A percentile compares a stretch with the other conserved stretches of the same genome.
phyloP scores from a whole-genome alignment of 78 protist species.

The Mastigamoeba balamuthi region DNA sequence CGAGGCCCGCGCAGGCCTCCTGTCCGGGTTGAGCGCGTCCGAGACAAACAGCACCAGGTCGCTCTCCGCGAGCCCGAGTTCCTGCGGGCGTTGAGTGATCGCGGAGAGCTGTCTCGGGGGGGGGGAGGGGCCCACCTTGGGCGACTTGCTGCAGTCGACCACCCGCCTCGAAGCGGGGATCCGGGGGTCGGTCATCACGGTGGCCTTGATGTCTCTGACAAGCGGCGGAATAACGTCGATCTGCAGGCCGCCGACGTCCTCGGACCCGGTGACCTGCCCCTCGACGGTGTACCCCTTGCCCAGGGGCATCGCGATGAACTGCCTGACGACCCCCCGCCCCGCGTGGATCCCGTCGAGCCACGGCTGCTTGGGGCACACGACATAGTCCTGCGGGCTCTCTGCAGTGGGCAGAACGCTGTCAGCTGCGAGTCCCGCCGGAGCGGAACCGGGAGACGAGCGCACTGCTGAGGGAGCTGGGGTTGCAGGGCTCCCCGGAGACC shows the following conservation, averaged over 20 bases:
- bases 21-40: background rate
- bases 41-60: background rate
- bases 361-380: slow-evolving; percentile 7
- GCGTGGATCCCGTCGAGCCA: slow-evolving; percentile 12
- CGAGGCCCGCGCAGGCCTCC: too few species aligned
- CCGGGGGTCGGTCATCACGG: background rate
- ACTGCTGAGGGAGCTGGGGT: background rate
- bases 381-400: background rate
- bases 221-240: background rate
- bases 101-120: background rate
- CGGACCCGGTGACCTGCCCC: slow-evolving; percentile 14
- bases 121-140: too few species aligned
- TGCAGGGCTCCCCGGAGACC: slow-evolving; percentile 3
- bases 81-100: background rate
- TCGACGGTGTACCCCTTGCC: slow-evolving; percentile 16
- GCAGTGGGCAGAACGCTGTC: too few species aligned
- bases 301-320: slow-evolving; percentile 21
- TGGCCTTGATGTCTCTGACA: background rate
- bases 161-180: background rate
- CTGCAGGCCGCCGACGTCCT: slow-evolving; percentile 9
- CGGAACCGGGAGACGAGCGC: too few species aligned
- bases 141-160: too few species aligned
- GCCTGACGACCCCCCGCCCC: slow-evolving; percentile 3
- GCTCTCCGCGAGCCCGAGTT: background rate
- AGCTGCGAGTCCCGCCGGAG: too few species aligned